phyloP scores from a whole-genome alignment of 2,329 filamentous ascomycete species.

The Pseudocercospora eumusae region DNA sequence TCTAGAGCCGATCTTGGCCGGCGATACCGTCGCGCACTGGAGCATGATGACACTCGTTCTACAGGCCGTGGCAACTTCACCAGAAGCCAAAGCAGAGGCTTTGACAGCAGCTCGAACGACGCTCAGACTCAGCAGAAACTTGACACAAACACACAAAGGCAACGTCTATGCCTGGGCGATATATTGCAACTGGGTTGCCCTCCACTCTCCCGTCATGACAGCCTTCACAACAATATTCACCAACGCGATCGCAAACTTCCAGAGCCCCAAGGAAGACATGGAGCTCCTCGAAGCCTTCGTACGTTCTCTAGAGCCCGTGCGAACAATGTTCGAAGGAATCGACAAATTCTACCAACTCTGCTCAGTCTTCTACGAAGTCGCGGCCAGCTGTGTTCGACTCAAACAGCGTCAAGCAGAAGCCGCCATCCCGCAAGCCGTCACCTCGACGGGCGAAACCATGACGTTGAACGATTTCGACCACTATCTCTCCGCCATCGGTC shows the following conservation, averaged over 20 bases:
- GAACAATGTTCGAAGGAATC: neutral
- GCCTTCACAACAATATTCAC: constrained; percentile 10
- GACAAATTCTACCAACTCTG: constrained; percentile 10
- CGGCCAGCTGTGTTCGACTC: neutral
- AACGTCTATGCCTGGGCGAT: constrained; percentile 10
- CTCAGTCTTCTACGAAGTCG: constrained; percentile 7
- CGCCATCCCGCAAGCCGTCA: neutral
- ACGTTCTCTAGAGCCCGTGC: neutral
- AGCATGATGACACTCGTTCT: constrained; percentile 4
- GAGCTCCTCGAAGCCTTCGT: constrained; percentile 7
- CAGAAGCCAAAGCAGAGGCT: constrained; percentile 6
- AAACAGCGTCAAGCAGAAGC: neutral
- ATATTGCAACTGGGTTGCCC: constrained; percentile 10
- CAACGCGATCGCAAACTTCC: constrained; percentile 2
- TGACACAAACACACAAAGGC: neutral
- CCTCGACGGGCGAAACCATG: neutral
- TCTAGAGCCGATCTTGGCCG: constrained; percentile 5
- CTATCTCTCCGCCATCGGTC: constrained; percentile 4
- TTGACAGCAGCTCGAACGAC: neutral
- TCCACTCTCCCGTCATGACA: constrained; percentile 12
- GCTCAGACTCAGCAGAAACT: neutral
- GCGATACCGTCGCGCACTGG: neutral
- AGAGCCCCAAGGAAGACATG: neutral
- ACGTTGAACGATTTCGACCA: constrained; percentile 10
- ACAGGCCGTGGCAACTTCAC: constrained; percentile 6